Conservation (phyloP, 179 eudicot genomes). For the Dionaea muscipula region DNA sequence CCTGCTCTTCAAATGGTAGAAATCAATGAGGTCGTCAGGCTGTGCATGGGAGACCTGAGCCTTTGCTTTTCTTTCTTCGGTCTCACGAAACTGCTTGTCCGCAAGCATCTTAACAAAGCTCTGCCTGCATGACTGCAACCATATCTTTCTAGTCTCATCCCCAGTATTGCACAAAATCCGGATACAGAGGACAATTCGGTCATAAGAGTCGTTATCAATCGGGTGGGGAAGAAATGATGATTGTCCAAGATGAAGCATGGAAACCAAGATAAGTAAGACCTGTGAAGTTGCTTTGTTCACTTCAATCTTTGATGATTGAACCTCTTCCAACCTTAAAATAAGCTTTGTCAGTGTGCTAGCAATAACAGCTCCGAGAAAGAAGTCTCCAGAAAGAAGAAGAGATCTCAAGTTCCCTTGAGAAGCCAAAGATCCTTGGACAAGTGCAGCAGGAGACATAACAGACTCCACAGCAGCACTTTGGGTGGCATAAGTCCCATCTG, state of each 20-base stretch:
- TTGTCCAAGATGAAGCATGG: slow-evolving; percentile 63
- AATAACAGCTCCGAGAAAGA: slow-evolving; percentile 69
- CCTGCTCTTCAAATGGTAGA: slow-evolving; percentile 93
- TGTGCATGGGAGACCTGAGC: slow-evolving; percentile 82
- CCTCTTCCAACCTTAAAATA: slow-evolving; percentile 64
- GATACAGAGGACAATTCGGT: slow-evolving; percentile 63
- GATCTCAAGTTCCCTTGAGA: slow-evolving; percentile 60
- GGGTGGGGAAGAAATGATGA: slow-evolving; percentile 65
- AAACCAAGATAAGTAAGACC: slow-evolving; percentile 51
- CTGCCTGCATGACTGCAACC: slow-evolving; percentile 85
- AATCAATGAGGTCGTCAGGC: slow-evolving; percentile 96
- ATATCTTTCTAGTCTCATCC: slow-evolving; percentile 57
- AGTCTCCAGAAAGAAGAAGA: slow-evolving; percentile 52
- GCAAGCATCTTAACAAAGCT: slow-evolving; percentile 94
- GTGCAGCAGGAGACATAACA: slow-evolving; percentile 57
- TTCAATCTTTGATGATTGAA: slow-evolving; percentile 55
- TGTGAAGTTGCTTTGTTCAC: slow-evolving; percentile 50
- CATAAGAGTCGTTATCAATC: slow-evolving; percentile 64
- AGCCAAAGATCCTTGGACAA: slow-evolving; percentile 49
- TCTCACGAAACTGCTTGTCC: slow-evolving; percentile 82
- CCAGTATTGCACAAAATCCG: slow-evolving; percentile 70
- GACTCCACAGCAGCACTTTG: slow-evolving; percentile 78
- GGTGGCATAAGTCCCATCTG: slow-evolving; percentile 78
- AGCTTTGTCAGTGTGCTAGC: slow-evolving; percentile 64
- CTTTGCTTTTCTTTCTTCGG: slow-evolving; percentile 80